phyloP scores from a whole-genome alignment of 176 grass and related monocot species.

The Zea luxurians region DNA sequence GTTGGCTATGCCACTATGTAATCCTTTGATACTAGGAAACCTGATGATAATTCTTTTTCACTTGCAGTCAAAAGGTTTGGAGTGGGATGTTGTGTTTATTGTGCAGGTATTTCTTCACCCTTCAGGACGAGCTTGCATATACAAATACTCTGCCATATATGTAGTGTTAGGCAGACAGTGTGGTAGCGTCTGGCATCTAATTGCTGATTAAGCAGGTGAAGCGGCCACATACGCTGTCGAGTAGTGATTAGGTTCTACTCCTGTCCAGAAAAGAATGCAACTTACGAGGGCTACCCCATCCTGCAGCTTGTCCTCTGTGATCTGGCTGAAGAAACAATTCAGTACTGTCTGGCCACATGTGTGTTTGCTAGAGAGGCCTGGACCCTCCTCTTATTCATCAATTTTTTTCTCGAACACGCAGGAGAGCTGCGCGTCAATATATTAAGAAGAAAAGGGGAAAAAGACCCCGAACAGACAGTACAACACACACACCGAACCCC shows the following conservation, averaged over 20 bases:
- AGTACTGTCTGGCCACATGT: no score
- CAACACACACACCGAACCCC: no score
- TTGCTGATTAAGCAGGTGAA: neutral
- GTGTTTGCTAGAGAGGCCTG: no score
- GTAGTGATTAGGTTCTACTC: neutral
- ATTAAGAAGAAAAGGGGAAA: no score
- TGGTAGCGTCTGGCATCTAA: neutral
- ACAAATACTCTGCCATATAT: neutral
- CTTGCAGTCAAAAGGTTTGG: constrained; percentile 95
- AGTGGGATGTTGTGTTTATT: constrained; percentile 95
- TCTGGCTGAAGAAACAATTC: no score
- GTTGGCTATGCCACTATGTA: constrained; percentile 13
- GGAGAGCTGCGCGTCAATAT: no score
- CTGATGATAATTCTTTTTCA: constrained; percentile 29
- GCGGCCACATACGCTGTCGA: no score
- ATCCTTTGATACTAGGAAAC: constrained; percentile 11
- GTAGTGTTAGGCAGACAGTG: neutral
- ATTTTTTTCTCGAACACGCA: no score
- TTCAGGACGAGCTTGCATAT: constrained; percentile 24
- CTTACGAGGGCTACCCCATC: no score
- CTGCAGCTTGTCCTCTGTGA: no score
- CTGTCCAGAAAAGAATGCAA: neutral
- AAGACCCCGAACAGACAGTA: no score
- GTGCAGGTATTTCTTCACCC: constrained; percentile 72
- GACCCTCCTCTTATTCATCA: no score